These are phyloP conservation scores for Rhododendron henanense DNA, from an alignment of 148 eudicot species.

Conservation along the genomic window DNA sequence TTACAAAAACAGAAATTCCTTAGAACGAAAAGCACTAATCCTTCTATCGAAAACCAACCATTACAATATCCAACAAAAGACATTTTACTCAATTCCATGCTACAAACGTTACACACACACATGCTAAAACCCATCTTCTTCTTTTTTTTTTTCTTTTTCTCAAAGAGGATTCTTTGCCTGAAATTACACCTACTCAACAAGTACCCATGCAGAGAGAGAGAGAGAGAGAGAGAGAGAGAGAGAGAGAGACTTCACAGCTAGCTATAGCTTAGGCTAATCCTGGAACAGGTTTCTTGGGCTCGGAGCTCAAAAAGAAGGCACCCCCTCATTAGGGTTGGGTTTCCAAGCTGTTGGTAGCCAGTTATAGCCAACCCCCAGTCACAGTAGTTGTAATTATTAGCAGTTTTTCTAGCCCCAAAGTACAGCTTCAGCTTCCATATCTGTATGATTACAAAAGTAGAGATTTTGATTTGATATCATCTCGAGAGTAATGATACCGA, in stretches of 20 bases:
- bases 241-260: neutral
- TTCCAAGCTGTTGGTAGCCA: conserved; percentile 7
- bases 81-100: neutral
- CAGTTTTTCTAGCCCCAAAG: neutral
- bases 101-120: neutral
- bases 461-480: neutral
- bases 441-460: neutral
- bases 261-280: neutral
- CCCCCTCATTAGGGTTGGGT: conserved; percentile 6
- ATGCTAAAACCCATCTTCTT: neutral
- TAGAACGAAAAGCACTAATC: neutral
- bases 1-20: neutral
- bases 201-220: conserved; percentile 3
- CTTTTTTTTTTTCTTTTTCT: too few relatives aligned
- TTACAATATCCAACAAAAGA: neutral
- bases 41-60: neutral
- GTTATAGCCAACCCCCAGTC: conserved; percentile 6
- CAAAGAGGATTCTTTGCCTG: neutral
- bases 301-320: conserved; percentile 8
- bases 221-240: conserved; percentile 16
- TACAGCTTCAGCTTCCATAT: neutral
- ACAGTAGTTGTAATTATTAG: too few relatives aligned
- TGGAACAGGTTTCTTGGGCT: neutral
- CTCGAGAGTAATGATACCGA: neutral
- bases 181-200: neutral